phyloP scores from a whole-genome alignment of 2,329 filamentous ascomycete genomes.

The Moelleriella libera region DNA sequence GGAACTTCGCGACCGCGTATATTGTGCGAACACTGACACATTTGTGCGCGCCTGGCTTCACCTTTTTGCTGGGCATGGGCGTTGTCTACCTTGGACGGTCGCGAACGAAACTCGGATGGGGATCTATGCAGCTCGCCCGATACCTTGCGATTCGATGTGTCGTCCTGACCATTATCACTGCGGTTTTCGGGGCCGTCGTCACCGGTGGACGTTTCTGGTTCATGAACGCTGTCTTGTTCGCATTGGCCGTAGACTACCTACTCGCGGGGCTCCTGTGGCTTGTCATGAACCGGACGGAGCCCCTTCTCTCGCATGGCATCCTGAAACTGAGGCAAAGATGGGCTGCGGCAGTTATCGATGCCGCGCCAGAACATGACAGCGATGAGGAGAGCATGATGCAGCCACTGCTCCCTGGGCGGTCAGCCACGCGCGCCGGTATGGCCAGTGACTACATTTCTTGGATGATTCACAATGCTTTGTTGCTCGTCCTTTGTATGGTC shows the following conservation, averaged over 20 bases:
- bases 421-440: background rate
- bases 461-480: constrained; percentile 23
- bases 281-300: constrained; percentile 19
- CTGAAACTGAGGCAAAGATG: constrained; percentile 4
- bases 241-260: constrained; percentile 29
- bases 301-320: constrained; percentile 13
- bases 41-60: constrained; percentile 30
- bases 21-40: constrained; percentile 26
- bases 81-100: constrained; percentile 29
- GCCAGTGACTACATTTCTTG: constrained; percentile 16
- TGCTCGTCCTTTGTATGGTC: constrained; percentile 18
- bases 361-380: background rate
- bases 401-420: constrained; percentile 13
- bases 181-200: constrained; percentile 16
- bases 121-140: constrained; percentile 14
- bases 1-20: constrained; percentile 24
- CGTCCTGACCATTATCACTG: constrained; percentile 19
- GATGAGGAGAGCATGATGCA: constrained; percentile 12
- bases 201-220: constrained; percentile 23
- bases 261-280: constrained; percentile 27
- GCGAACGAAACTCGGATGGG: constrained; percentile 24
- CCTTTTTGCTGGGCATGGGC: constrained; percentile 30
- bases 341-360: too few relatives aligned
- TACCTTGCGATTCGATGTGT: constrained; percentile 24
- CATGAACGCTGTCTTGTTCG: constrained; percentile 27